phyloP scores from a whole-genome alignment of 2,329 filamentous ascomycete species.

The Aplosporella prunicola region DNA sequence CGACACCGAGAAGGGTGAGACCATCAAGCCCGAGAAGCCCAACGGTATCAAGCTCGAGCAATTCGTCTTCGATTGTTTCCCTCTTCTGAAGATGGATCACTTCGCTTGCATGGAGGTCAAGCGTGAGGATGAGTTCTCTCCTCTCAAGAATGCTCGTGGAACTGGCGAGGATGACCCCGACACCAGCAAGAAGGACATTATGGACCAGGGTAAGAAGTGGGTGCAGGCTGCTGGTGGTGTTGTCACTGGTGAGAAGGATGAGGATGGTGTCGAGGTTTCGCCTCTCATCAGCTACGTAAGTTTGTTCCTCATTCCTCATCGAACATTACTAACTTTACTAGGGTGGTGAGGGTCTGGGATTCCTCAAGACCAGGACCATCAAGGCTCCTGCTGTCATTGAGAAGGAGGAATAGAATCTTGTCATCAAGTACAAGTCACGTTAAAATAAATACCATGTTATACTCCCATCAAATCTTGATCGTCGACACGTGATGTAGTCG shows the following conservation, averaged over 20 bases:
- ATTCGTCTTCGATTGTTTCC: conserved; percentile 98
- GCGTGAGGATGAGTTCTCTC: conserved; percentile 96
- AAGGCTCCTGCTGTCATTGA: conserved; percentile 57
- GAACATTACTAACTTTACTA: conserved; percentile 20
- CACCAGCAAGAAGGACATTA: conserved; percentile 83
- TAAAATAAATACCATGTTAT: conserved; percentile 4
- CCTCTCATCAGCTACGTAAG: conserved; percentile 92
- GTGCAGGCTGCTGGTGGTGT: conserved; percentile 66
- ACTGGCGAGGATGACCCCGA: conserved; percentile 89
- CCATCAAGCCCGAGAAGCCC: conserved; percentile 82
- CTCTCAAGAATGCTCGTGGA: conserved; percentile 73
- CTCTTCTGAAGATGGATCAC: conserved; percentile 71
- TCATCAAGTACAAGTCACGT: too few relatives aligned
- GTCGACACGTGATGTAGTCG: too few relatives aligned
- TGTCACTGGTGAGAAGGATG: conserved; percentile 54
- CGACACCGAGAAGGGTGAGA: conserved; percentile 65
- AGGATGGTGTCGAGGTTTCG: conserved; percentile 75
- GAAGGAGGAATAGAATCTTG: conserved; percentile 43
- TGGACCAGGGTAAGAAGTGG: conserved; percentile 84
- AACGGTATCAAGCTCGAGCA: conserved; percentile 99
- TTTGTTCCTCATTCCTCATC: conserved; percentile 22
- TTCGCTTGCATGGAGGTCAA: conserved; percentile 95
- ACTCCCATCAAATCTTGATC: conserved; percentile 7
- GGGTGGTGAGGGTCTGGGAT: conserved; percentile 55
- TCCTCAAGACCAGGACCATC: conserved; percentile 49